A percentile compares a stretch with the other conserved stretches of the same genome.
These are phyloP conservation scores for Phaeodactylum tricornutum DNA, from an alignment of 108 stramenopile species.

Conservation along the genomic window DNA sequence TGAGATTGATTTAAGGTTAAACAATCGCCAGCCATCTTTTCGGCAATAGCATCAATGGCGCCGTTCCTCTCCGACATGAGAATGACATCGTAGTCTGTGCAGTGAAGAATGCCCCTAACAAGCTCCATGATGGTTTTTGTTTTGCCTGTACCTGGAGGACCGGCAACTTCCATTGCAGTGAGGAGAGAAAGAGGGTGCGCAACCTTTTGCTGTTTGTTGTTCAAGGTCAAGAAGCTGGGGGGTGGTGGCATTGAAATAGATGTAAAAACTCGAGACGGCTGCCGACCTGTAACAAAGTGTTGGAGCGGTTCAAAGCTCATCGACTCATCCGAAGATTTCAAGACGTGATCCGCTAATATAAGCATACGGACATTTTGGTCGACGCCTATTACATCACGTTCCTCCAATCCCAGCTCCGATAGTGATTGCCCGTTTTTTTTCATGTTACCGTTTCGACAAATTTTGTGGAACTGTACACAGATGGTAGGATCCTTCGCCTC, in stretches of 20 bases:
- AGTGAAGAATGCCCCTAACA: constrained; percentile 24
- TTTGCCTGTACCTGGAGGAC: constrained; percentile 41
- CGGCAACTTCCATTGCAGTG: constrained; percentile 45
- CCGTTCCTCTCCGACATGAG: constrained; percentile 38
- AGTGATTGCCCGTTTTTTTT: neutral
- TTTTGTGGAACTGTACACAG: neutral
- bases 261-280: constrained; percentile 12
- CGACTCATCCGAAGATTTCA: too few relatives aligned
- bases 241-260: constrained; percentile 13
- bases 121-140: constrained; percentile 40
- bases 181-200: constrained; percentile 28
- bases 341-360: constrained; percentile 22
- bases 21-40: constrained; percentile 23
- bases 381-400: constrained; percentile 14
- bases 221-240: constrained; percentile 14
- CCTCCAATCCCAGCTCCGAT: neutral
- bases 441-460: neutral
- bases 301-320: too few relatives aligned
- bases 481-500: neutral
- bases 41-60: constrained; percentile 44
- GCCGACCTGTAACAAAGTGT: constrained; percentile 23
- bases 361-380: constrained; percentile 30
- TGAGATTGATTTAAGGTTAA: constrained; percentile 1
- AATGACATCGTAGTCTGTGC: constrained; percentile 25
- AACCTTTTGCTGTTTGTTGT: constrained; percentile 28